Base-by-base conservation (phyloP, 345 rosid species). In the Eucalyptus albens region DNA sequence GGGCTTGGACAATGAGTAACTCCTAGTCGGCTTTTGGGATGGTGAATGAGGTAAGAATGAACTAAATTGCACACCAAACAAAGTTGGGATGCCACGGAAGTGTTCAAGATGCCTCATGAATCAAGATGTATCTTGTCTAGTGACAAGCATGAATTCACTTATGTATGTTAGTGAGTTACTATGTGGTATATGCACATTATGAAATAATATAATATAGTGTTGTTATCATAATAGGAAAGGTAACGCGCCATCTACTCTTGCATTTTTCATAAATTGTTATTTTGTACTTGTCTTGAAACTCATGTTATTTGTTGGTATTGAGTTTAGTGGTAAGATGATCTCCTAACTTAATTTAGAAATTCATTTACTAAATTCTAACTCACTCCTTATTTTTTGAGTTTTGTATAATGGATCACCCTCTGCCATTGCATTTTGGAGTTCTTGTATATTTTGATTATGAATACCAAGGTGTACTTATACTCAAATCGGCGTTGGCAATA, bases 211-310 rank as follows among this genome's bases (percentile, higher is more conserved):
- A 51, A 51, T 51, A 8, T 17, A 51, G 55, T 51, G 22, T 17
- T 51, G 22, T 51, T 62, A 29, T 62, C 72, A 62, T 29, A 15
- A 13, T 62, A 56, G 5, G 37, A 62, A 29, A 62, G 37, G 31
- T 62, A 29, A 7, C 9, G 0, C 22, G 1, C 9, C 19, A 14
- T 62, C 31, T 62, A 15, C 72, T 29, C 16, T 0, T 62, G 9
- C 72, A 29, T 62, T 62, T 29, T n/a, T 62, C 37, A 29, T 62
- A 4, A 8, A 14, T 29, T 4, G 72, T 62, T 29, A 29, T 62
- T 62, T 29, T 29, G 33, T 60, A 62, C 16, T 29, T 14, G 31
- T 7, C 33, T 62, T 29, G 17, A 51, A 29, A 29, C 72, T 29
- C 5, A 62, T 3, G 16, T 62, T 62, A 8, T 6, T n/a, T 29